Percentiles rank a stretch among this genome's conserved stretches.
Conservation (phyloP, 495 filamentous ascomycete species). For the Neurospora terricola region DNA sequence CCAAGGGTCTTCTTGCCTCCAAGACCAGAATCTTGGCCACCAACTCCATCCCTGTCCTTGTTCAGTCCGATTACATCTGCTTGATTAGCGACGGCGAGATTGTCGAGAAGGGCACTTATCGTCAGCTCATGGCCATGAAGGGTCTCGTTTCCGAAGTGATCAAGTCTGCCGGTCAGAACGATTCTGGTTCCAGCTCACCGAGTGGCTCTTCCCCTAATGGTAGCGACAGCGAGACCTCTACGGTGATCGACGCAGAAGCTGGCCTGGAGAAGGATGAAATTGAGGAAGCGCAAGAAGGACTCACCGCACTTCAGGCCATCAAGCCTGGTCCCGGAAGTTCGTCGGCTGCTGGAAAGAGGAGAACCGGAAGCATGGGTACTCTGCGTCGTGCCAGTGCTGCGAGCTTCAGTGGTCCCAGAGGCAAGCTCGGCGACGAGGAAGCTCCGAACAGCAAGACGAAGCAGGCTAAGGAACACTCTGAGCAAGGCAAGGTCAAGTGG, state of each 20-base stretch:
- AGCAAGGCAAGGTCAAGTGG: conserved; percentile 98
- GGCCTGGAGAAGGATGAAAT: conserved; percentile 46
- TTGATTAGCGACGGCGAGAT: conserved; percentile 76
- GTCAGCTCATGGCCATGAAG: conserved; percentile 86
- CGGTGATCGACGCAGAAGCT: conserved; percentile 44
- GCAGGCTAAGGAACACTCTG: conserved; percentile 74
- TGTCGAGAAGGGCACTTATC: conserved; percentile 79
- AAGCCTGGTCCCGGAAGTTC: conserved; percentile 36
- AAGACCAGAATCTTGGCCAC: conserved; percentile 94
- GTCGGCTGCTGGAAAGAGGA: conserved; percentile 32
- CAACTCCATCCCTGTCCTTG: conserved; percentile 87
- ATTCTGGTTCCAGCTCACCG: conserved; percentile 21
- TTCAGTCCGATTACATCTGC: conserved; percentile 73
- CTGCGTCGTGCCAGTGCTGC: conserved; percentile 84
- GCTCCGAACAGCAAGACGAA: conserved; percentile 59
- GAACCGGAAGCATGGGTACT: conserved; percentile 62
- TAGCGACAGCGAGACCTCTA: conserved; percentile 51
- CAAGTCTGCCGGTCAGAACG: conserved; percentile 56
- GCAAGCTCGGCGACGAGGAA: conserved; percentile 78
- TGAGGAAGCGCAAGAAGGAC: conserved; percentile 61
- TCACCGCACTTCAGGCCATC: conserved; percentile 64
- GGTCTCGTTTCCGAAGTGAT: conserved; percentile 81
- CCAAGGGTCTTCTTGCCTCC: conserved; percentile 66
- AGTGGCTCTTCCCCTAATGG: conserved; percentile 18
- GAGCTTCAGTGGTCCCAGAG: conserved; percentile 76